A percentile compares a stretch with the other conserved stretches of the same genome.
Evolutionary conservation across 2,329 filamentous ascomycete species (phyloP).

Genomic region (Xylaria sp.): DNA sequence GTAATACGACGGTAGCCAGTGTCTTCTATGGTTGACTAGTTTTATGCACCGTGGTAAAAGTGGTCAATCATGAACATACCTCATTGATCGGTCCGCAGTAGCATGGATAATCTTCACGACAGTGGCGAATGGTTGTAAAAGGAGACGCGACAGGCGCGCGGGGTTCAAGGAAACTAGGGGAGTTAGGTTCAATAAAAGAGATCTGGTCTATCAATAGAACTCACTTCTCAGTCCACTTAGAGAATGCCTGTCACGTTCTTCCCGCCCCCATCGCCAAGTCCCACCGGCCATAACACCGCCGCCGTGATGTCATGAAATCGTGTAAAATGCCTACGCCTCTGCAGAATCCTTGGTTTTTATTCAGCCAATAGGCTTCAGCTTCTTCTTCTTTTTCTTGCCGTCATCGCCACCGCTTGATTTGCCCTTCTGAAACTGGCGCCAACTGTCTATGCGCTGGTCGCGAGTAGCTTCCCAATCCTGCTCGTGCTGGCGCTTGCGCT

Average conservation of each 20-base stretch:
- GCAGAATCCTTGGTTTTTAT: slow-evolving; percentile 24
- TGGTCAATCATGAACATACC: slow-evolving; percentile 33
- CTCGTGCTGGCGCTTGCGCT: slow-evolving; percentile 90
- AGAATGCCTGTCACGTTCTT: slow-evolving; percentile 26
- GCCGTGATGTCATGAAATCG: slow-evolving; percentile 17
- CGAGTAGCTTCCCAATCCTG: slow-evolving; percentile 94
- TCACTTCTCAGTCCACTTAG: slow-evolving; percentile 45
- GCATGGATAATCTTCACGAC: slow-evolving; percentile 22
- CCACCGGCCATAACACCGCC: slow-evolving; percentile 9
- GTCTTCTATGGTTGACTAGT: slow-evolving; percentile 11
- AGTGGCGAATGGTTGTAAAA: slow-evolving; percentile 20
- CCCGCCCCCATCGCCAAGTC: slow-evolving; percentile 24
- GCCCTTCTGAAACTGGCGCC: slow-evolving; percentile 90
- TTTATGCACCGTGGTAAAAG: slow-evolving; percentile 14
- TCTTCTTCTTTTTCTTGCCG: slow-evolving; percentile 76
- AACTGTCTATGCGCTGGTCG: slow-evolving; percentile 91
- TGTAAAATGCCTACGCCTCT: slow-evolving; percentile 20
- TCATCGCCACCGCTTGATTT: slow-evolving; percentile 60
- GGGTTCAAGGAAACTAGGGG: slow-evolving; percentile 47
- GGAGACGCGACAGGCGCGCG: slow-evolving; percentile 28
- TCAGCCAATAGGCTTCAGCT: slow-evolving; percentile 72
- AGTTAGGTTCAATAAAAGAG: slow-evolving; percentile 50
- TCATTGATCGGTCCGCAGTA: slow-evolving; percentile 24
- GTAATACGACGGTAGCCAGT: slow-evolving; percentile 6
- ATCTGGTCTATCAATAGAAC: slow-evolving; percentile 51